A percentile compares a stretch with the other conserved stretches of the same genome.
Conservation (phyloP, 495 filamentous ascomycete species). For the Pseudotulostoma volvatum region DNA sequence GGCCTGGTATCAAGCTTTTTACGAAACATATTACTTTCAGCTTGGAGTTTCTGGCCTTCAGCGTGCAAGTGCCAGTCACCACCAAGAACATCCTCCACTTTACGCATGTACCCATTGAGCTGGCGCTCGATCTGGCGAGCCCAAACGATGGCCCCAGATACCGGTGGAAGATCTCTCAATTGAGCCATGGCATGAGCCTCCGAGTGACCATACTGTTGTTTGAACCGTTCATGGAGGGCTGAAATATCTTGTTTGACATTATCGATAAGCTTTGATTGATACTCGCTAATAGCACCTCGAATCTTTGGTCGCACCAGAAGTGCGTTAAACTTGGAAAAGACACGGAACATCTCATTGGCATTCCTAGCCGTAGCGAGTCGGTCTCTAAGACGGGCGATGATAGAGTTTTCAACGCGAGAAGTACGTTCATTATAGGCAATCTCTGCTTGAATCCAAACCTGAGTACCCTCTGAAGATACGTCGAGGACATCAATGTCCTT, state of each 20-base stretch:
- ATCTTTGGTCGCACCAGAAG: conserved; percentile 96
- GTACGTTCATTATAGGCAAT: conserved; percentile 93
- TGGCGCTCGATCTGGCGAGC: conserved; percentile 92
- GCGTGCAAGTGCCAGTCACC: conserved; percentile 85
- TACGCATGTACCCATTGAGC: conserved; percentile 89
- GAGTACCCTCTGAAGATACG: conserved; percentile 73
- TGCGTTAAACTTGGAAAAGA: conserved; percentile 99
- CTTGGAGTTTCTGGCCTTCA: conserved; percentile 85
- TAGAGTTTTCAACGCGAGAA: conserved; percentile 92
- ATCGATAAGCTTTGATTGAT: conserved; percentile 91
- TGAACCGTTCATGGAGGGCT: conserved; percentile 87
- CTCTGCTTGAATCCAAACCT: conserved; percentile 81
- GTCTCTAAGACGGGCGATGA: conserved; percentile 87
- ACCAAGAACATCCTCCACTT: conserved; percentile 88
- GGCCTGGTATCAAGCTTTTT: conserved; percentile 89
- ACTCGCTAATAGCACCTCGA: conserved; percentile 89
- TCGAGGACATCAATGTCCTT: conserved; percentile 92
- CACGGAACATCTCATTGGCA: conserved; percentile 98
- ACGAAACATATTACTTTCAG: conserved; percentile 75
- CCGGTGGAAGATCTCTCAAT: conserved; percentile 82
- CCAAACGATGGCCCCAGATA: conserved; percentile 94
- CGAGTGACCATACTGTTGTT: conserved; percentile 94
- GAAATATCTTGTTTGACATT: conserved; percentile 93
- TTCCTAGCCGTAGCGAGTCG: conserved; percentile 87
- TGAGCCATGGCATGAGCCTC: conserved; percentile 97